A percentile compares a stretch with the other conserved stretches of the same genome.
phyloP scores from a whole-genome alignment of 208 protist genomes.

The Leishmania major region DNA sequence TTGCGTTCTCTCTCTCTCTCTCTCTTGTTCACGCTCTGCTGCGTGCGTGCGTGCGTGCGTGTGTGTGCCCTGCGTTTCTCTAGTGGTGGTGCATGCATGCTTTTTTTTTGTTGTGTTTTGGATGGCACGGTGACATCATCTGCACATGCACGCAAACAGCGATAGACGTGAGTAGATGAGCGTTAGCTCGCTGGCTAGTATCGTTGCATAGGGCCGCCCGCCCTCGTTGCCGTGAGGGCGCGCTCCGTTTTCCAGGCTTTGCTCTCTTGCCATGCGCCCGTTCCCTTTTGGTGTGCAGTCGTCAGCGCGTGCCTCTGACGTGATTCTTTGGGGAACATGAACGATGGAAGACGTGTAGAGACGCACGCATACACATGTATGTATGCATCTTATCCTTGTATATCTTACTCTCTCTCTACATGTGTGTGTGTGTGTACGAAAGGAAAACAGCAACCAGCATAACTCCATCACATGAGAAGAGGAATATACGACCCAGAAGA shows the following conservation, averaged over 20 bases:
- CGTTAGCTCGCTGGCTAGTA: background rate
- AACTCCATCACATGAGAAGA: background rate
- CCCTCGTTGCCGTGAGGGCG: too few relatives aligned
- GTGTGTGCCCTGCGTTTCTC: background rate
- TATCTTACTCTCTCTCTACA: background rate
- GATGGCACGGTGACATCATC: background rate
- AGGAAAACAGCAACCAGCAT: too few relatives aligned
- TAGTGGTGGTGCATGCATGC: background rate
- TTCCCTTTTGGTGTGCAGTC: background rate
- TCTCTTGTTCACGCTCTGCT: background rate
- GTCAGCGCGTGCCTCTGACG: background rate
- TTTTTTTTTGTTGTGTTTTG: conserved; percentile 1
- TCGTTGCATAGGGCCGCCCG: background rate
- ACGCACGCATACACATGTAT: background rate
- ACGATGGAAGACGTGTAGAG: background rate
- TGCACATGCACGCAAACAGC: background rate
- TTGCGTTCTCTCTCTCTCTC: background rate
- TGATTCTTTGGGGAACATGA: background rate
- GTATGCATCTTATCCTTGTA: background rate
- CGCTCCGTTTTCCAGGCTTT: background rate
- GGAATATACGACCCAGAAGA: too few relatives aligned
- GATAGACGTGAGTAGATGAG: too few relatives aligned
- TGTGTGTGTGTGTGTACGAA: background rate
- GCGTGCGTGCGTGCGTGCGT: background rate
- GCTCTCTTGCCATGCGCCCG: background rate